Conservation (phyloP, 108 stramenopile species). For the Poteriospumella lacustris region DNA sequence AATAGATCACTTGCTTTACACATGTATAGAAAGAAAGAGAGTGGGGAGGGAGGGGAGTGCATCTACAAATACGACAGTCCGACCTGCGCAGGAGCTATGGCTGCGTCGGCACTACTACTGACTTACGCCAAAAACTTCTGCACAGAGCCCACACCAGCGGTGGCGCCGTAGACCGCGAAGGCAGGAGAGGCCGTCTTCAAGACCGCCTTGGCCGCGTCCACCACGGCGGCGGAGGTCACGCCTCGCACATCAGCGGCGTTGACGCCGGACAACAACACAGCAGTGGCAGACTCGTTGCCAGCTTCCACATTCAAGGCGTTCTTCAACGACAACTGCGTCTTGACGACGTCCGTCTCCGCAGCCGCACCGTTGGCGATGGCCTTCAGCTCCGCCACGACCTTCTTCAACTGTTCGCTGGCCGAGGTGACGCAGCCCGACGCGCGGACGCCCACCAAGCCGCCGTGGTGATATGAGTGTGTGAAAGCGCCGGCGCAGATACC, state of each 20-base stretch:
- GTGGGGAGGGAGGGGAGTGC: too few species aligned
- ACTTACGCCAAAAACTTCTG: too few species aligned
- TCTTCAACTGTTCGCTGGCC: not conserved
- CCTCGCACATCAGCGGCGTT: not conserved
- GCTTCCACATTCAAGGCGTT: not conserved
- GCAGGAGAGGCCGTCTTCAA: not conserved
- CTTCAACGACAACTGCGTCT: not conserved
- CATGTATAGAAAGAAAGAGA: too few species aligned
- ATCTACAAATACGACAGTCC: too few species aligned
- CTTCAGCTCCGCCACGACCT: not conserved
- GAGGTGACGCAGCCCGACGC: not conserved
- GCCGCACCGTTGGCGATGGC: slow-evolving; percentile 2
- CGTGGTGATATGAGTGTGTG: not conserved
- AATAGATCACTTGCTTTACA: too few species aligned
- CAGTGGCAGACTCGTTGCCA: not conserved
- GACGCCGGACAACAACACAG: not conserved
- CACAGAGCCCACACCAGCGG: too few species aligned
- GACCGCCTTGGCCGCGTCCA: not conserved
- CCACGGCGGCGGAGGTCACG: not conserved
- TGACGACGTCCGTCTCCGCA: not conserved
- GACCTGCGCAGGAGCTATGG: too few species aligned
- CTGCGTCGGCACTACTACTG: too few species aligned
- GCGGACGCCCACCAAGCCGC: not conserved
- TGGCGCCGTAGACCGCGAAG: not conserved
- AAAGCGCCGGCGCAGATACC: not conserved